phyloP scores from a whole-genome alignment of 306 rosid species.

The Ormosia semicastrata region DNA sequence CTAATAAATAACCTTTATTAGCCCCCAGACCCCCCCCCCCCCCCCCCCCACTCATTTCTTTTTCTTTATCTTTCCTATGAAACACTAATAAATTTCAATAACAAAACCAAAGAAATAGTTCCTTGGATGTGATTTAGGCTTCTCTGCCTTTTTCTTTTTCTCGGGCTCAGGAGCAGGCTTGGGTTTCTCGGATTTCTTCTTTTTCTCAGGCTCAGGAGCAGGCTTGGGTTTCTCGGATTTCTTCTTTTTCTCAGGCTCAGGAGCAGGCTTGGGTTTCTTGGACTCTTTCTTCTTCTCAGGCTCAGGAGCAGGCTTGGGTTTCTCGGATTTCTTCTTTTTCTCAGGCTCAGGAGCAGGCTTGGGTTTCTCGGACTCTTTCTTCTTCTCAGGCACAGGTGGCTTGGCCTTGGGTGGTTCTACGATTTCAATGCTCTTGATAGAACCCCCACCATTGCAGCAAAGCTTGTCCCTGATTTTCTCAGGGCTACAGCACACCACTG shows the following conservation, averaged over 20 bases:
- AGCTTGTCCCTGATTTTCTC: constrained; percentile 70
- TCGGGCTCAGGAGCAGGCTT: background rate
- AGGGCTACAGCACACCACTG: constrained; percentile 71
- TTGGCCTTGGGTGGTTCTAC: constrained; percentile 43
- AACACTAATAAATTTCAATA: background rate
- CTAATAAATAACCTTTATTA: constrained; percentile 1
- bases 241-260: constrained; percentile 3
- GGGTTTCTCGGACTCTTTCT: background rate
- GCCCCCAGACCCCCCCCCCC: too few relatives aligned
- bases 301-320: background rate
- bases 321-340: background rate
- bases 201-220: background rate
- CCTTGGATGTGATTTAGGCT: background rate
- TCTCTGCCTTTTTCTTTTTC: background rate
- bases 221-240: background rate
- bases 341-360: constrained; percentile 6
- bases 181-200: background rate
- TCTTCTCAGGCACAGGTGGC: background rate
- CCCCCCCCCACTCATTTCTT: background rate
- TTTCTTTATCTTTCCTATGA: background rate
- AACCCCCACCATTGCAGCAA: constrained; percentile 55
- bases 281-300: background rate
- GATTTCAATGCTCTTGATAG: constrained; percentile 66
- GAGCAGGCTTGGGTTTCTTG: background rate
- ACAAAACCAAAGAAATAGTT: constrained; percentile 3